These are phyloP conservation scores for Colletotrichum eremochloae DNA, from an alignment of 2,329 filamentous ascomycete species.

Conservation along the genomic window DNA sequence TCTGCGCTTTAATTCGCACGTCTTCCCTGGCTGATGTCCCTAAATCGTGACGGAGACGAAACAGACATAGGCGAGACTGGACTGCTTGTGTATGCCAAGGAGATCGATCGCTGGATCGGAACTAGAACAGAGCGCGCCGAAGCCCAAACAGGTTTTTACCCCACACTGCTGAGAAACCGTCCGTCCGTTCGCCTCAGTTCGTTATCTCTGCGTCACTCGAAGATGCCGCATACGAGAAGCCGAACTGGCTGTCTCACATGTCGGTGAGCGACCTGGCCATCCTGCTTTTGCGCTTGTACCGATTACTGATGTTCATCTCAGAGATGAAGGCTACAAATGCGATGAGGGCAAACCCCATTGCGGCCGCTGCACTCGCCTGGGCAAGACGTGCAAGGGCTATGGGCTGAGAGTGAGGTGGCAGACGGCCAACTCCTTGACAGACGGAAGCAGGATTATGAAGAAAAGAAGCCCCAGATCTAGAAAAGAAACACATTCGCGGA, in stretches of 20 bases:
- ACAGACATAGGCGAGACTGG: not conserved
- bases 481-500: accelerated
- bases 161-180: slow-evolving; percentile 8
- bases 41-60: not conserved
- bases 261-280: not conserved
- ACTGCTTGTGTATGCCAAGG: slow-evolving; percentile 9
- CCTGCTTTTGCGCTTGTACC: accelerated
- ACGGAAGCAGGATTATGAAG: slow-evolving; percentile 2
- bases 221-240: slow-evolving; percentile 31
- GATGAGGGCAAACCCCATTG: slow-evolving; percentile 51
- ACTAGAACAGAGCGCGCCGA: not conserved
- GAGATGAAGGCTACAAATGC: slow-evolving; percentile 52
- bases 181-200: not conserved
- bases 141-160: not conserved
- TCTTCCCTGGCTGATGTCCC: not conserved
- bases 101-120: not conserved
- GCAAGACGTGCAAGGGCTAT: slow-evolving; percentile 50
- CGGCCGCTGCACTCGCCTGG: slow-evolving; percentile 48
- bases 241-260: slow-evolving; percentile 38
- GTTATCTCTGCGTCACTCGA: not conserved
- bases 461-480: not conserved
- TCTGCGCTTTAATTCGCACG: not conserved
- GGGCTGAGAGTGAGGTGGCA: slow-evolving; percentile 50
- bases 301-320: slow-evolving; percentile 16
- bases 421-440: not conserved